A percentile compares a stretch with the other conserved stretches of the same genome.
These are phyloP conservation scores for Jackrogersella minutella DNA, from an alignment of 495 filamentous ascomycete species.

Conservation along the genomic window DNA sequence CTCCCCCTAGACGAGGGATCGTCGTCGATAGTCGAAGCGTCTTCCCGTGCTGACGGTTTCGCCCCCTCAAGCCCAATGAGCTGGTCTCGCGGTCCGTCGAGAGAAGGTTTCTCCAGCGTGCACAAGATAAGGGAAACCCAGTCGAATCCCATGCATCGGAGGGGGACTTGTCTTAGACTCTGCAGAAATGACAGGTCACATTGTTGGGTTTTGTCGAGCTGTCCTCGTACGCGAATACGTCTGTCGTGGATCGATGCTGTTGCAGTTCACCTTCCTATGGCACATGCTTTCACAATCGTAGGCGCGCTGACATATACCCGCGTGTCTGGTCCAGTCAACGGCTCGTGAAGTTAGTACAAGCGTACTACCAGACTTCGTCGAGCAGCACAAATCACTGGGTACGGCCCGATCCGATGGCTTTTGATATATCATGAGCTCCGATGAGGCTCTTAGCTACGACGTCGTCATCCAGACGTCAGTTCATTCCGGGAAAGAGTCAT, in stretches of 20 bases:
- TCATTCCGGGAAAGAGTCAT: background rate
- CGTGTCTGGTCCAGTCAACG: background rate
- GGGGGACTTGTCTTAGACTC: background rate
- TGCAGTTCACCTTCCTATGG: background rate
- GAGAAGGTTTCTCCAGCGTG: background rate
- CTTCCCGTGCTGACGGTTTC: conserved; percentile 9
- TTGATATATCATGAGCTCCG: background rate
- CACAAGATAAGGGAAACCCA: conserved; percentile 6
- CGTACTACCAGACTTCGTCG: background rate
- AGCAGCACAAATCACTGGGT: background rate
- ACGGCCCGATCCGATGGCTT: background rate
- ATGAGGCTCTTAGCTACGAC: background rate
- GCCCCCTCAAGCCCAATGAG: conserved; percentile 1
- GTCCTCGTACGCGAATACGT: background rate
- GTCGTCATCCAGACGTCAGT: background rate
- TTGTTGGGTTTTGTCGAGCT: background rate
- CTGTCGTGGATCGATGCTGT: conserved; percentile 15
- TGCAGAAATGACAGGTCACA: conserved; percentile 21
- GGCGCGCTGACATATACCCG: background rate
- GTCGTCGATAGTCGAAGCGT: conserved; percentile 3
- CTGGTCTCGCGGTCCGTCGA: background rate
- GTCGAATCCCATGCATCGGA: background rate
- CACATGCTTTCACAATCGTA: background rate
- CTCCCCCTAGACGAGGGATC: conserved; percentile 4
- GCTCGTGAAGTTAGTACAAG: background rate